These are phyloP conservation scores for Schizosaccharomyces versatilis DNA, from an alignment of 1,139 yeast species.

Conservation along the genomic window DNA sequence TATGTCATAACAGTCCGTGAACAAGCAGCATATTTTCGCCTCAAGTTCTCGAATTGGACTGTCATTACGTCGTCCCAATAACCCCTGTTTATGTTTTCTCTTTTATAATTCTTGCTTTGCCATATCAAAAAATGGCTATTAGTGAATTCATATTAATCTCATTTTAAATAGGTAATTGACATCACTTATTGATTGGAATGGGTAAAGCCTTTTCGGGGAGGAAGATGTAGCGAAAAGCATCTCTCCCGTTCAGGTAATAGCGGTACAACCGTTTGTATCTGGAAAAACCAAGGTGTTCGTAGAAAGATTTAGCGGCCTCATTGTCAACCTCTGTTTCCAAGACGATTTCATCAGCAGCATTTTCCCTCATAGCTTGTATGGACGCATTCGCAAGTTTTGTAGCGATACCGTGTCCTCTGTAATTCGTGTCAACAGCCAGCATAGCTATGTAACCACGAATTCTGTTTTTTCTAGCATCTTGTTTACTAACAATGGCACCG, in stretches of 20 bases:
- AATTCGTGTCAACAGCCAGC: slow-evolving; percentile 59
- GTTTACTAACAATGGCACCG: slow-evolving; percentile 70
- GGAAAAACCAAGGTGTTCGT: slow-evolving; percentile 72
- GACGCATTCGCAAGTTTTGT: slow-evolving; percentile 41
- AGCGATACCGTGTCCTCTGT: slow-evolving; percentile 59
- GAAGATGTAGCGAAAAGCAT: slow-evolving; percentile 62
- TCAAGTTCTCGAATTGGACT: too few relatives aligned
- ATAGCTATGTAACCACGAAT: slow-evolving; percentile 82
- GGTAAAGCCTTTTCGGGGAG: slow-evolving; percentile 19
- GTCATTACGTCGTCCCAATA: too few relatives aligned
- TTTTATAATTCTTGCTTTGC: too few relatives aligned
- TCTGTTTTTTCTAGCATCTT: slow-evolving; percentile 46
- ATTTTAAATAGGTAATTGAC: too few relatives aligned
- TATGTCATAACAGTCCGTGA: too few relatives aligned
- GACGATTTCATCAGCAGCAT: slow-evolving; percentile 56
- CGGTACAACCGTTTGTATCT: slow-evolving; percentile 61
- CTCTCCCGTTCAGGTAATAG: slow-evolving; percentile 77
- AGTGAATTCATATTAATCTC: too few relatives aligned
- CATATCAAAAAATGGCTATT: too few relatives aligned
- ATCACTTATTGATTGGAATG: too few relatives aligned
- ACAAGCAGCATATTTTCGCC: too few relatives aligned
- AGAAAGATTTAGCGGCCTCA: slow-evolving; percentile 48
- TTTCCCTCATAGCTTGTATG: slow-evolving; percentile 40
- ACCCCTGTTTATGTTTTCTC: too few relatives aligned
- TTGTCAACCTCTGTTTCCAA: slow-evolving; percentile 82